phyloP scores from a whole-genome alignment of 495 filamentous ascomycete species.

The Trichoderma reesei region DNA sequence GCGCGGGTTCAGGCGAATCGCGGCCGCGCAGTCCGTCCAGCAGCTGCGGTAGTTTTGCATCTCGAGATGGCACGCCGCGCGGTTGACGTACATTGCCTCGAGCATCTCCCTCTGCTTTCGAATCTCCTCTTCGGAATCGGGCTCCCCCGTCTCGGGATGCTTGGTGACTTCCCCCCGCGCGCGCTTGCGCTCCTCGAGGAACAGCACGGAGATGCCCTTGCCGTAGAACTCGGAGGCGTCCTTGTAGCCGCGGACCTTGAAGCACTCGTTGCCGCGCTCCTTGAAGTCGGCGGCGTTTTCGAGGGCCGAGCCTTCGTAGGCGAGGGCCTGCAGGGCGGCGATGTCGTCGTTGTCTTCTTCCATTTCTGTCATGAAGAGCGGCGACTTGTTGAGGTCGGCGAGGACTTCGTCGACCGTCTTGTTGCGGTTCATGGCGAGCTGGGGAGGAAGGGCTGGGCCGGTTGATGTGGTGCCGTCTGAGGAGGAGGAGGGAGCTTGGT shows the following conservation, averaged over 20 bases:
- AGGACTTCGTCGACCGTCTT: constrained; percentile 63
- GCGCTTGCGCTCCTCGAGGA: constrained; percentile 43
- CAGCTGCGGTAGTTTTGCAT: constrained; percentile 70
- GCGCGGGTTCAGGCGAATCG: constrained; percentile 61
- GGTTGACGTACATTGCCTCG: constrained; percentile 73
- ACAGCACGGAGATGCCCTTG: constrained; percentile 64
- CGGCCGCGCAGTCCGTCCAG: constrained; percentile 70
- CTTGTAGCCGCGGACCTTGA: constrained; percentile 58
- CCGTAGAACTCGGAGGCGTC: constrained; percentile 89
- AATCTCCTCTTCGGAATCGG: constrained; percentile 18
- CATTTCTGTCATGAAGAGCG: constrained; percentile 91
- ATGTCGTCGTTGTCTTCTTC: constrained; percentile 74
- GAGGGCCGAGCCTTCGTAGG: constrained; percentile 79
- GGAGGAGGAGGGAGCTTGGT: constrained; percentile 13
- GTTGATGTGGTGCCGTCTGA: constrained; percentile 12
- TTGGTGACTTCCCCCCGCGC: constrained; percentile 14
- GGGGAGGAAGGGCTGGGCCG: constrained; percentile 45
- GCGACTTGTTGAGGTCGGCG: constrained; percentile 66
- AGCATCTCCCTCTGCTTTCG: constrained; percentile 49
- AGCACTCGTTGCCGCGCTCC: constrained; percentile 84
- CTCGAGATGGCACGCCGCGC: constrained; percentile 72
- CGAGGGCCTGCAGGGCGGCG: constrained; percentile 78
- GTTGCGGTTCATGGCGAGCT: constrained; percentile 46
- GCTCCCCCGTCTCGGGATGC: constrained; percentile 25
- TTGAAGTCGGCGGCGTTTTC: constrained; percentile 75